Base-by-base conservation (phyloP, 805 yeast species). In the Nakazawaea laoshanensis region DNA sequence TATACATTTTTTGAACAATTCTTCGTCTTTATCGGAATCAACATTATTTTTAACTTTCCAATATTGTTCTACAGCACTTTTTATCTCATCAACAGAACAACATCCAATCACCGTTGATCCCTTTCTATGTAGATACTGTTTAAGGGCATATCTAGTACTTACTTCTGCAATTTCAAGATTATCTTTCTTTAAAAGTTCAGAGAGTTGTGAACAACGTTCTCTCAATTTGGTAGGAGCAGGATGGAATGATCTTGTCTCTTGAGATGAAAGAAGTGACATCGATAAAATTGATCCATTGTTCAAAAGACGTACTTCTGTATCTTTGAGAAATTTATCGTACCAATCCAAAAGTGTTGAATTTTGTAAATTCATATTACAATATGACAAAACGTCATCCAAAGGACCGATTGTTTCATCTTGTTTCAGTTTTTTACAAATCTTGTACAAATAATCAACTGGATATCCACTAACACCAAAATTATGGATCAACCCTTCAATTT, bases 401-500 rank as follows among this genome's bases (percentile, higher is more conserved):
- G 76, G 63, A 1, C 85, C 82, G 33, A 78, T 70, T 2, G 59
- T 62, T 0, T 56, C 45, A 14, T 47, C 53, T 5, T 52, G 38
- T 1, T 48, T 52, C 24, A 64, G 57, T 33, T 44, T 39, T 25
- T 40, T 42, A 2, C 85, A 75, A 10, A 83, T 60, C 14, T 67
- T 42, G 38, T 68, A 67, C 29, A 88, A 57, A 38, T 70, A 77
- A 12, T 74, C 75, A 16, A 89, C 76, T 0, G 96, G 96, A 47
- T 85, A 87, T 0, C 96, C 96, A 11, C 89, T 77, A 23, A 86
- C 57, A 7, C 97, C 96, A 40, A 88, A 67, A 42, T 76, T 63
- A 21, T 53, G 59, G 30, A 84, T 65, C 2, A 68, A 22, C 0
- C 94, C 94, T 42, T 74, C 74, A 4, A 63, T 43, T 49, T 85